A percentile compares a stretch with the other conserved stretches of the same genome.
phyloP scores from a whole-genome alignment of 2,329 filamentous ascomycete genomes.

The Didymella keratinophila region DNA sequence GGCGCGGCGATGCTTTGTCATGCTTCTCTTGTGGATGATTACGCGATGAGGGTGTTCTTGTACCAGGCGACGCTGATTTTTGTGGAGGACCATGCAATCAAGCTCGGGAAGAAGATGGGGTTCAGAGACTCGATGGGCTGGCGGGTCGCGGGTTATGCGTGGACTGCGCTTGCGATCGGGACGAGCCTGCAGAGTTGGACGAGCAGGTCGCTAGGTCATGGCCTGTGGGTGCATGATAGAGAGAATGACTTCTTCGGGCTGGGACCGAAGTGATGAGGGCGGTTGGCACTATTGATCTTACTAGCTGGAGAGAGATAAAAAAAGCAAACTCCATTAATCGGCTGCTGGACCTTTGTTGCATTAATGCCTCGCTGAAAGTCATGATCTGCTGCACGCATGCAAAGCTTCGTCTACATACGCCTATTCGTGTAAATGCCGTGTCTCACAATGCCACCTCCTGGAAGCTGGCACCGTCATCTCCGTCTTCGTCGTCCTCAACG shows the following conservation, averaged over 20 bases:
- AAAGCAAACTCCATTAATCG: too few species aligned
- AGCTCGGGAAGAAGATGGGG: conserved; percentile 30
- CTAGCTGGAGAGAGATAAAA: too few species aligned
- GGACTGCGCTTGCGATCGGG: conserved; percentile 34
- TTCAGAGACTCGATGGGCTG: conserved; percentile 25
- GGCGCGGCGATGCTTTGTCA: conserved; percentile 28
- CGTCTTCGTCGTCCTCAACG: conserved; percentile 41
- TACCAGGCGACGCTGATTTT: conserved; percentile 37
- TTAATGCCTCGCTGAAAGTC: too few species aligned
- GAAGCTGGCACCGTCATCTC: conserved; percentile 45
- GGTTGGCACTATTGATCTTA: too few species aligned
- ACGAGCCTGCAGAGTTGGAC: conserved; percentile 21
- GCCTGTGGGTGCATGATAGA: conserved; percentile 34
- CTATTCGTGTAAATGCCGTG: background rate
- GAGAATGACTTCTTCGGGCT: conserved; percentile 32
- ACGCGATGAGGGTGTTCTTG: conserved; percentile 30
- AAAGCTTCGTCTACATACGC: too few species aligned
- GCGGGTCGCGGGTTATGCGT: conserved; percentile 33
- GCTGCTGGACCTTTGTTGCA: too few species aligned
- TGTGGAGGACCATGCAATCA: conserved; percentile 43
- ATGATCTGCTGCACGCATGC: too few species aligned
- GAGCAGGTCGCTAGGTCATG: conserved; percentile 14
- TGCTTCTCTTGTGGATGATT: conserved; percentile 26
- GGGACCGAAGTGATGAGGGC: conserved; percentile 18
- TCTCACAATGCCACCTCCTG: conserved; percentile 38